Evolutionary conservation across 306 rosid species (phyloP).

Genomic region (Medicago lupulina): DNA sequence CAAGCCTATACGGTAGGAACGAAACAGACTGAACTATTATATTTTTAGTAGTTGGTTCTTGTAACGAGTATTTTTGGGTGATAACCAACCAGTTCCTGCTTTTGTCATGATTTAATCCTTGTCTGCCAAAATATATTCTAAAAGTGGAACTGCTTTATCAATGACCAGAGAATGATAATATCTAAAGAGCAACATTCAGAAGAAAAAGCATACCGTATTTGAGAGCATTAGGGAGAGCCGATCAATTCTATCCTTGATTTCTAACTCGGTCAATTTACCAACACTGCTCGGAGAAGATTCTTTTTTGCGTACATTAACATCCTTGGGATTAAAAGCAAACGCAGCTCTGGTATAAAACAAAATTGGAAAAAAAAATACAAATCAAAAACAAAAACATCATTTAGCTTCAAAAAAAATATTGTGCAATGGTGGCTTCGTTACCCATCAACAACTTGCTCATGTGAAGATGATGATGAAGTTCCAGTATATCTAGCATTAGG

Average conservation of each 20-base stretch:
- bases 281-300: slow-evolving; percentile 56
- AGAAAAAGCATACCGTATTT: slow-evolving; percentile 59
- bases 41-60: neutral
- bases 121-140: neutral
- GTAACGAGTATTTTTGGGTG: neutral
- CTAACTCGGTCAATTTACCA: slow-evolving; percentile 63
- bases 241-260: slow-evolving; percentile 65
- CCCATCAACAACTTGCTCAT: slow-evolving; percentile 62
- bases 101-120: neutral
- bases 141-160: neutral
- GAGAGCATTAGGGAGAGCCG: slow-evolving; percentile 67
- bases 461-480: slow-evolving; percentile 49
- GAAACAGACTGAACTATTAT: neutral
- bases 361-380: slow-evolving; percentile 23
- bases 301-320: slow-evolving; percentile 56
- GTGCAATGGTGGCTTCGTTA: slow-evolving; percentile 36
- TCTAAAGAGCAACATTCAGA: neutral
- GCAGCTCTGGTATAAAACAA: slow-evolving; percentile 58
- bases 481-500: slow-evolving; percentile 43
- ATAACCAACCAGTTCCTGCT: neutral
- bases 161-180: neutral
- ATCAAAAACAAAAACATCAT: slow-evolving; percentile 6
- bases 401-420: neutral
- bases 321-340: slow-evolving; percentile 85
- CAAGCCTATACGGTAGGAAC: slow-evolving; percentile 1